A percentile compares a stretch with the other conserved stretches of the same genome.
phyloP scores from a whole-genome alignment of 257 asterid genomes.

The Solanum tarapatanum region DNA sequence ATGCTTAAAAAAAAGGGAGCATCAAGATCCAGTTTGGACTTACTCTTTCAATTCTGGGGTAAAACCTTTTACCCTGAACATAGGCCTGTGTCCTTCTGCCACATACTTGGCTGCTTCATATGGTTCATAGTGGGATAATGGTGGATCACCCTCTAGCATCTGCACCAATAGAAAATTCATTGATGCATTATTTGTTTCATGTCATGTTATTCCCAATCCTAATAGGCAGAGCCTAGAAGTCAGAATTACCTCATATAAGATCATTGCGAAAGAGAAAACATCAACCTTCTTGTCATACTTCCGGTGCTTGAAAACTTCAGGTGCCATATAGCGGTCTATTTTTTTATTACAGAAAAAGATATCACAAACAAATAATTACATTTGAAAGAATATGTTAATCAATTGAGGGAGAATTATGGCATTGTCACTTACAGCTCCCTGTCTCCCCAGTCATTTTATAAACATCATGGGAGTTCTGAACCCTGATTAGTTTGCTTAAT shows the following conservation, averaged over 20 bases:
- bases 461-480: slow-evolving; percentile 85
- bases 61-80: slow-evolving; percentile 52
- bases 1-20: neutral
- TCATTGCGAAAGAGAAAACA: slow-evolving; percentile 96
- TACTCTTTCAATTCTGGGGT: slow-evolving; percentile 76
- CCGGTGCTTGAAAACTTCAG: slow-evolving; percentile 96
- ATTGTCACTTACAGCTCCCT: slow-evolving; percentile 81
- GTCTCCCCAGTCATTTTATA: slow-evolving; percentile 99
- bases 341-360: neutral
- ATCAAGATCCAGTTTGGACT: slow-evolving; percentile 16
- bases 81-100: slow-evolving; percentile 91
- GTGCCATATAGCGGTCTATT: slow-evolving; percentile 96
- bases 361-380: neutral
- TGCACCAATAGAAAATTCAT: slow-evolving; percentile 19
- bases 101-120: slow-evolving; percentile 84
- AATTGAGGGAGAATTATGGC: neutral
- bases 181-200: neutral
- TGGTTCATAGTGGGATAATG: slow-evolving; percentile 69
- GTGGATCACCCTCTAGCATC: slow-evolving; percentile 99
- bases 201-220: slow-evolving; percentile 5
- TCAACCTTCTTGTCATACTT: slow-evolving; percentile 96
- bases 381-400: neutral
- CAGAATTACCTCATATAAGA: slow-evolving; percentile 68
- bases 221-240: neutral
- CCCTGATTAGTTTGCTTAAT: slow-evolving; percentile 82